Percentiles rank a stretch among this genome's conserved stretches.
Conservation (phyloP, 768 basidiomycete species). For the Leccinum broughii region DNA sequence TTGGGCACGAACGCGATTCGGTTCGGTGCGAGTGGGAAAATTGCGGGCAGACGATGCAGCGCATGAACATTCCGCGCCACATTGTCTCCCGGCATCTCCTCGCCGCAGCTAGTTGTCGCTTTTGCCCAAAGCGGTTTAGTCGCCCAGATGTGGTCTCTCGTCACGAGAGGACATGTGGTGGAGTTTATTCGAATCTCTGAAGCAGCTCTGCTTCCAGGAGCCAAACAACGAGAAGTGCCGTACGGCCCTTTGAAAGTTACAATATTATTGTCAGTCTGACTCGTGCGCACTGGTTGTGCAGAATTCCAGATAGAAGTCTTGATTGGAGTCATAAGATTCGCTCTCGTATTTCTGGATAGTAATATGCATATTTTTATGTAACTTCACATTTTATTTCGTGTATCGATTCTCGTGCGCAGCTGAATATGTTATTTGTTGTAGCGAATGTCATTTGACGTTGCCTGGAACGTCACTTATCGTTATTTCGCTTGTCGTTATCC, state of each 20-base stretch:
- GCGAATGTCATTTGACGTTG: not conserved
- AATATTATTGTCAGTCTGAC: not conserved
- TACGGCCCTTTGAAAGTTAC: not conserved
- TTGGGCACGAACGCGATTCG: constrained; percentile 29
- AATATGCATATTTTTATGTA: constrained; percentile 9
- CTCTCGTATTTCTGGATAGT: constrained; percentile 4
- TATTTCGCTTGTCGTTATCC: constrained; percentile 1
- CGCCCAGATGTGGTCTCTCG: constrained; percentile 30
- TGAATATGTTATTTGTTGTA: constrained; percentile 7
- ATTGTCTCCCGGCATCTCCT: constrained; percentile 31
- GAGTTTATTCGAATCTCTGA: not conserved
- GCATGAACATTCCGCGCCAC: constrained; percentile 33
- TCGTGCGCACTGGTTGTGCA: not conserved
- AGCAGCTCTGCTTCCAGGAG: not conserved
- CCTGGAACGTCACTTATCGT: not conserved
- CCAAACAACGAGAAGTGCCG: constrained; percentile 3
- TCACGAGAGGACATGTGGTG: constrained; percentile 27
- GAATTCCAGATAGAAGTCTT: not conserved
- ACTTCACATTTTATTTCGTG: constrained; percentile 10
- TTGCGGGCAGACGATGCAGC: constrained; percentile 25
- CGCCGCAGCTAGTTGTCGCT: constrained; percentile 25
- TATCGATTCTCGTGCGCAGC: constrained; percentile 7
- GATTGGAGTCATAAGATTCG: not conserved
- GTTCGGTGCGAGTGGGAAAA: constrained; percentile 28
- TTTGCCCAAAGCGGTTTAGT: constrained; percentile 25